Conservation (phyloP, 2,329 filamentous ascomycete species). For the Cladosporium velox region DNA sequence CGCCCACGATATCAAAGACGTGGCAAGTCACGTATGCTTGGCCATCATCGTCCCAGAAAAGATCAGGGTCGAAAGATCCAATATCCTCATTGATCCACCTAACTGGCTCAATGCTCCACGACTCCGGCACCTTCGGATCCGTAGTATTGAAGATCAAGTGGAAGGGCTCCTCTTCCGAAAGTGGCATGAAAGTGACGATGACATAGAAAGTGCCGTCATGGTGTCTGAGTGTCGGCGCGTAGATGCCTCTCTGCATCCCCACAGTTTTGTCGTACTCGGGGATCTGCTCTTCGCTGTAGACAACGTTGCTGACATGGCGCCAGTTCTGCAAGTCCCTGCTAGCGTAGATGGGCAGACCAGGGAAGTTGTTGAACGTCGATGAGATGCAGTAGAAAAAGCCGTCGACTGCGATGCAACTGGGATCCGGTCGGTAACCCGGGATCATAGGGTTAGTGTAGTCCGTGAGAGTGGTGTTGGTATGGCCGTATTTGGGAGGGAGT, state of each 20-base stretch:
- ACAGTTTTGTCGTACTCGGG: constrained; percentile 40
- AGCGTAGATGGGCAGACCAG: constrained; percentile 47
- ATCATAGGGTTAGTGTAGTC: constrained; percentile 48
- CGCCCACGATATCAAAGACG: constrained; percentile 38
- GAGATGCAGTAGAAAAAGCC: constrained; percentile 47
- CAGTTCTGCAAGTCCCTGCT: constrained; percentile 48
- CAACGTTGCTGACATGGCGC: constrained; percentile 41
- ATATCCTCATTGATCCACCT: constrained; percentile 45
- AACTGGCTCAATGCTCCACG: constrained; percentile 33
- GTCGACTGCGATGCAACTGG: constrained; percentile 44
- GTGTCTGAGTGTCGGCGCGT: constrained; percentile 43
- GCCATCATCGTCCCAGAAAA: constrained; percentile 59
- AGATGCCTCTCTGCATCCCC: constrained; percentile 43
- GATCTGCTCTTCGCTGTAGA: constrained; percentile 42
- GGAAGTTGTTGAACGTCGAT: constrained; percentile 48
- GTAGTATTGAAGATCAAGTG: constrained; percentile 49
- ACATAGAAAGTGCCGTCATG: constrained; percentile 44
- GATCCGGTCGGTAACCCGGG: constrained; percentile 51
- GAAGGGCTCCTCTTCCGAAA: constrained; percentile 21
- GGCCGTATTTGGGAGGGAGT: constrained; percentile 15
- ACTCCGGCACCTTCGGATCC: constrained; percentile 34
- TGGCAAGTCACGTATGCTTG: constrained; percentile 51
- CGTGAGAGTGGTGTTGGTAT: constrained; percentile 16
- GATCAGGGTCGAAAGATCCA: constrained; percentile 29
- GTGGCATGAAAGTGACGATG: constrained; percentile 20